Evolutionary conservation across 192 early-diverging fungal species (phyloP).

Genomic region (Gonapodya prolifera): DNA sequence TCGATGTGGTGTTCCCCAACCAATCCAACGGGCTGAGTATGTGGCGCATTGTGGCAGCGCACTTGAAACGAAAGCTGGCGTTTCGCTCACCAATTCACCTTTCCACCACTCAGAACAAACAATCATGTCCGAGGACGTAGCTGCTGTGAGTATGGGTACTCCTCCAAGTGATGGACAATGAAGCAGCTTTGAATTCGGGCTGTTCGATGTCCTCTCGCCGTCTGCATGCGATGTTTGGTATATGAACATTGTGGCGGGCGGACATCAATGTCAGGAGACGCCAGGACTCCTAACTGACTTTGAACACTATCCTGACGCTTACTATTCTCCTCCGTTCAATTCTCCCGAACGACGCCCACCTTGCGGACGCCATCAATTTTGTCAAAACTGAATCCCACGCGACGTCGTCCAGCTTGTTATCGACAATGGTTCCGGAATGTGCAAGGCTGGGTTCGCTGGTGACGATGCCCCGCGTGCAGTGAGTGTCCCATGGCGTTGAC

Average conservation of each 20-base stretch:
- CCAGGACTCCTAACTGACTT: too few relatives aligned
- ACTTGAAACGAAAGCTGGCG: not conserved
- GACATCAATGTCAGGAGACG: too few relatives aligned
- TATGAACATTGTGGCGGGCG: too few relatives aligned
- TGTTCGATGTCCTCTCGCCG: not conserved
- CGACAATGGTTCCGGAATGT: conserved; percentile 91
- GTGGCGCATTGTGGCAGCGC: not conserved
- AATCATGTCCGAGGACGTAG: not conserved
- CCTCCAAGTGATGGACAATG: not conserved
- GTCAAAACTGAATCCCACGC: too few relatives aligned
- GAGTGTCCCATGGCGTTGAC: not conserved
- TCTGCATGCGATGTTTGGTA: not conserved
- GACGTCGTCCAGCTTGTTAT: conserved; percentile 42
- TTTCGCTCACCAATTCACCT: not conserved
- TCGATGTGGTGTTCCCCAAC: too few relatives aligned
- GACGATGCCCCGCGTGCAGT: conserved; percentile 80
- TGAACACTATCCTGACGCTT: too few relatives aligned
- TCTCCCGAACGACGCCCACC: not conserved
- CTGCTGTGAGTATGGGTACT: not conserved
- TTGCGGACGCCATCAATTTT: too few relatives aligned
- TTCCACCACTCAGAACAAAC: not conserved
- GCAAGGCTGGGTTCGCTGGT: conserved; percentile 88
- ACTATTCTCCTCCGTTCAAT: too few relatives aligned
- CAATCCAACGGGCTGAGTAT: not conserved
- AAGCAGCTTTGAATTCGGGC: not conserved